Base-by-base conservation (phyloP, 2,329 filamentous ascomycete genomes). In the Colletotrichum liriopes region DNA sequence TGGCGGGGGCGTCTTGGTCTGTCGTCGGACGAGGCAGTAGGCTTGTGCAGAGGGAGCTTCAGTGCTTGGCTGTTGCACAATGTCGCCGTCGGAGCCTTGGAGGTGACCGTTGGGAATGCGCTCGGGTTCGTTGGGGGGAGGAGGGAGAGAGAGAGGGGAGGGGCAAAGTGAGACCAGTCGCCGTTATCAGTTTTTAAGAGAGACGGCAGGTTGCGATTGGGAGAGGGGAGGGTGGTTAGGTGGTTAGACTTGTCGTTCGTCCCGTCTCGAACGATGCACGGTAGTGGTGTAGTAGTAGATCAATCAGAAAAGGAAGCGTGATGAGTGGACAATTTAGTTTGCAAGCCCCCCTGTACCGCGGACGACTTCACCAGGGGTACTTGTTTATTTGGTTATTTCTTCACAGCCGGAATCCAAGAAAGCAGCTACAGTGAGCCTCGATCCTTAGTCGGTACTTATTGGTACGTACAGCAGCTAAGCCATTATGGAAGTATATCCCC, bases 231-330 rank as follows among this genome's bases (percentile, higher is more conserved):
- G 52, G 51, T 54, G 52, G 51, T 68, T 51, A 32, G 14, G 49
- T 20, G 49, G 49, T 52, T 67, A 67, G 39, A 65, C 61, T 32
- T 60, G 70, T 64, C 45, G 65, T 69, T 72, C 65, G 62, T 71
- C 67, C 62, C 52, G 65, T 60, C 60, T 72, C 54, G 65, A 72
- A 70, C 59, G 59, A 72, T 60, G 35, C 32, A 14, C 32, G 14
- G 32, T 16, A 20, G 16, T 9, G 6, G 32, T 23, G 54, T 26
- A 39, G 51, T 39, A 47, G 70, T 52, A 65, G 54, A 60, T 70
- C 59, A 65, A 47, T 51, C 14, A 60, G 26, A 59, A 58, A 69
- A 65, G 45, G 58, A 60, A 64, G 65, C 66, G 58, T 67, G 51
- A 63, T 68, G 56, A 68, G 51, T 63, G 68, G 65, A 51, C 58